Evolutionary conservation across 768 basidiomycete species (phyloP).

Genomic region (Xerocomellus dryophilus): DNA sequence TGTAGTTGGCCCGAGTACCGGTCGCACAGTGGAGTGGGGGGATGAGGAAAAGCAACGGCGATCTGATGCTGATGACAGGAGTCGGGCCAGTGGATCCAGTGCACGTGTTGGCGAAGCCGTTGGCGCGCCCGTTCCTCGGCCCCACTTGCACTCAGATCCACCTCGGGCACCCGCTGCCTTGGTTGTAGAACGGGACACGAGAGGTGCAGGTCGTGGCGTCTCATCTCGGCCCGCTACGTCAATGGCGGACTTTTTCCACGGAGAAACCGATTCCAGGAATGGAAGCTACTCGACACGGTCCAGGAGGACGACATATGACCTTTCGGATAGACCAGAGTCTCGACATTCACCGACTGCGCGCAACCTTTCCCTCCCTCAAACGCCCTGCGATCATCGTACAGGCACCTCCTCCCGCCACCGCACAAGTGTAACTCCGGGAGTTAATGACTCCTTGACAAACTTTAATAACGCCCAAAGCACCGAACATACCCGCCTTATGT

Average conservation of each 20-base stretch:
- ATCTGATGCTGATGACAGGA: conserved; percentile 18
- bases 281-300: conserved; percentile 18
- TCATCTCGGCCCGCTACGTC: conserved; percentile 49
- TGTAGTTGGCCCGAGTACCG: background rate
- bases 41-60: conserved; percentile 23
- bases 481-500: conserved; percentile 69
- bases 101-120: conserved; percentile 18
- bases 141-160: conserved; percentile 28
- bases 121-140: conserved; percentile 17
- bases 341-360: conserved; percentile 15
- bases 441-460: conserved; percentile 11
- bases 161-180: conserved; percentile 15
- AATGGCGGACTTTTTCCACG: conserved; percentile 49
- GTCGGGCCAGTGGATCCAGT: conserved; percentile 24
- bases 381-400: conserved; percentile 16
- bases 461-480: conserved; percentile 26
- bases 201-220: conserved; percentile 15
- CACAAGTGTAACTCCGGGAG: conserved; percentile 18
- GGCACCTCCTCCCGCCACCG: conserved; percentile 11
- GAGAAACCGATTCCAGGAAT: conserved; percentile 13
- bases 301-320: conserved; percentile 24
- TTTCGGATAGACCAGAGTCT: conserved; percentile 23
- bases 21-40: conserved; percentile 24
- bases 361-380: conserved; percentile 13
- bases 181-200: conserved; percentile 19